Base-by-base conservation (phyloP, 352 stramenopile genomes). In the Pythium periplocum region DNA sequence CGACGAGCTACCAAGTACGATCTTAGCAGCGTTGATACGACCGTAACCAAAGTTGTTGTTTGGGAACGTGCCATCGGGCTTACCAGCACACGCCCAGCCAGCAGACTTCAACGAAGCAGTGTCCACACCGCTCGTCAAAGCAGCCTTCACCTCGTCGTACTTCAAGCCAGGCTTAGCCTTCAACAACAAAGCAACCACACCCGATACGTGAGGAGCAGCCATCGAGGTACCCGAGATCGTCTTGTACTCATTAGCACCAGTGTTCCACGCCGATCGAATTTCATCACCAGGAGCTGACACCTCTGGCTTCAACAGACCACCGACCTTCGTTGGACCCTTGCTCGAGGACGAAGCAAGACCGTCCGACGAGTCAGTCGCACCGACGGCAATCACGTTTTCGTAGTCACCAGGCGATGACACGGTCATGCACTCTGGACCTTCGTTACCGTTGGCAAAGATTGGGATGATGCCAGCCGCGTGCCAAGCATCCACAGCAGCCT, bases 391-490 rank as follows among this genome's bases (percentile, higher is more conserved):
- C 11, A 69, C 64, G 30, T 54, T 60, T 0, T 41, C 26, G 17
- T 55, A 59, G 11, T 69, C 60, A 5, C 56, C 60, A 1, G 64
- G 64, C 8, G 46, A 56, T 3, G 8, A 2, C 6, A 44, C 43
- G 0, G 62, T 52, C 1, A 26, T 30, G 32, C 62, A 69, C 26
- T 17, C 12, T 5, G 62, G 50, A 4, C 62, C 62, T 9, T 41
- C 41, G 51, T 69, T 69, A 34, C 62, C 62, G 26, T 41, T 58
- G n/a, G 62, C 48, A 39, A 70, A 70, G 36, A 70, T 40, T 1
- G 62, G 62, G 2, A 66, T 44, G 42, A 70, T 70, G 17, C 53
- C 62, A 0, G 57, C 62, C 6, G 37, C 37, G 31, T 53, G 37
- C 62, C 62, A 70, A 5, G 62, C 53, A 8, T 53, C 43, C 8